Evolutionary conservation across 495 filamentous ascomycete genomes (phyloP).

Genomic region (Penicillium manginii): DNA sequence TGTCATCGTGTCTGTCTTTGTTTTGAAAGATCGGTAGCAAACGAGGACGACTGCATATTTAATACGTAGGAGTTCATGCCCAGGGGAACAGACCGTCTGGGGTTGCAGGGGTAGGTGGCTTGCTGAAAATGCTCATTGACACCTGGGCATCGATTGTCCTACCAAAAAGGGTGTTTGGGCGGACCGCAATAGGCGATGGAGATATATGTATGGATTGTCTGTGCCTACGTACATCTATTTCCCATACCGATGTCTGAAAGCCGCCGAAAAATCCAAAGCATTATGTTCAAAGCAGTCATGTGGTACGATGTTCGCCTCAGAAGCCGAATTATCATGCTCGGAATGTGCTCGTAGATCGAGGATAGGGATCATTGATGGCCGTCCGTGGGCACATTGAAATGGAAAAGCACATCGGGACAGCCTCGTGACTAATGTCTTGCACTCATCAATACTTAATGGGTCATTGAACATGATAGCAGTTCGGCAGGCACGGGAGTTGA

Average conservation of each 20-base stretch:
- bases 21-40: neutral
- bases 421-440: slow-evolving; percentile 60
- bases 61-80: neutral
- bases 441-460: slow-evolving; percentile 64
- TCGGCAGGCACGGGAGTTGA: slow-evolving; percentile 88
- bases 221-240: slow-evolving; percentile 1
- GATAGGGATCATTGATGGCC: slow-evolving; percentile 76
- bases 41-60: neutral
- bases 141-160: too few relatives aligned
- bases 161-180: too few relatives aligned
- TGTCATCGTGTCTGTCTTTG: neutral
- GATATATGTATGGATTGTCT: too few relatives aligned
- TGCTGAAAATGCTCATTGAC: too few relatives aligned
- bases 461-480: slow-evolving; percentile 99
- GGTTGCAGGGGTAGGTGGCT: too few relatives aligned
- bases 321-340: neutral
- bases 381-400: slow-evolving; percentile 90
- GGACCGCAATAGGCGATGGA: too few relatives aligned
- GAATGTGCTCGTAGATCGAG: slow-evolving; percentile 53
- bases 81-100: too few relatives aligned
- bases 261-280: slow-evolving; percentile 19
- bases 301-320: neutral
- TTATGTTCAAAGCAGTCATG: slow-evolving; percentile 14
- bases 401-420: slow-evolving; percentile 78
- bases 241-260: slow-evolving; percentile 20